phyloP scores from a whole-genome alignment of 2,329 filamentous ascomycete genomes.

The Neurospora crassa region DNA sequence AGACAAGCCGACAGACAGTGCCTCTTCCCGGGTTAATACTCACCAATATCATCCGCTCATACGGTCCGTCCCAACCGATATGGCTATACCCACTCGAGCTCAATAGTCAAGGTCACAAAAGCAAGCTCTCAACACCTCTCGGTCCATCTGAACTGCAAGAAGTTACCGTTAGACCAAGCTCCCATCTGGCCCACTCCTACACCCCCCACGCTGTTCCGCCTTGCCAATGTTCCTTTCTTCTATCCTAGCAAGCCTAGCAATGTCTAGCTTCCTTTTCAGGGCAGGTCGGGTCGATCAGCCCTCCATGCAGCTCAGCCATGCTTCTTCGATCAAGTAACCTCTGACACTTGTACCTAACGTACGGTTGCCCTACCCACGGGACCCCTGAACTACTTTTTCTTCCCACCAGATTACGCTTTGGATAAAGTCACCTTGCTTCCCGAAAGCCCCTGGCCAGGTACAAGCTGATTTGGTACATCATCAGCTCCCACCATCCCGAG shows the following conservation, averaged over 20 bases:
- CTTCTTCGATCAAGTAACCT: constrained; percentile 6
- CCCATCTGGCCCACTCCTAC: constrained; percentile 11
- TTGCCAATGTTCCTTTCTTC: constrained; percentile 13
- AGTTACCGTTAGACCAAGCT: not conserved
- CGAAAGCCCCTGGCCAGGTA: not conserved
- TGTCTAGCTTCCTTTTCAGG: constrained; percentile 9
- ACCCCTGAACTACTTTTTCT: not conserved
- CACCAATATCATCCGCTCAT: constrained; percentile 22
- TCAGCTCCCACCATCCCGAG: not conserved
- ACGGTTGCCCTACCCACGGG: not conserved
- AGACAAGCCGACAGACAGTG: not conserved
- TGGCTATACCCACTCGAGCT: constrained; percentile 25
- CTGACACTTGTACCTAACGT: constrained; percentile 2
- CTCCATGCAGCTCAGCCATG: constrained; percentile 14
- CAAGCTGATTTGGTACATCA: not conserved
- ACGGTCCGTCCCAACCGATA: constrained; percentile 33
- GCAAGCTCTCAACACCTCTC: constrained; percentile 5
- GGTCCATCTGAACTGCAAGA: not conserved
- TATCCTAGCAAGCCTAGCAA: not conserved
- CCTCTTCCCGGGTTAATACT: not conserved
- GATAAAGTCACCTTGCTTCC: not conserved
- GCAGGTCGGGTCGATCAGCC: constrained; percentile 10
- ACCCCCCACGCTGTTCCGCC: constrained; percentile 18
- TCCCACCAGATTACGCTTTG: not conserved
- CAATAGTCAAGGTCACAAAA: constrained; percentile 15